A percentile compares a stretch with the other conserved stretches of the same genome.
These are phyloP conservation scores for Curvularia lunata DNA, from an alignment of 2,329 filamentous ascomycete genomes.

Conservation along the genomic window DNA sequence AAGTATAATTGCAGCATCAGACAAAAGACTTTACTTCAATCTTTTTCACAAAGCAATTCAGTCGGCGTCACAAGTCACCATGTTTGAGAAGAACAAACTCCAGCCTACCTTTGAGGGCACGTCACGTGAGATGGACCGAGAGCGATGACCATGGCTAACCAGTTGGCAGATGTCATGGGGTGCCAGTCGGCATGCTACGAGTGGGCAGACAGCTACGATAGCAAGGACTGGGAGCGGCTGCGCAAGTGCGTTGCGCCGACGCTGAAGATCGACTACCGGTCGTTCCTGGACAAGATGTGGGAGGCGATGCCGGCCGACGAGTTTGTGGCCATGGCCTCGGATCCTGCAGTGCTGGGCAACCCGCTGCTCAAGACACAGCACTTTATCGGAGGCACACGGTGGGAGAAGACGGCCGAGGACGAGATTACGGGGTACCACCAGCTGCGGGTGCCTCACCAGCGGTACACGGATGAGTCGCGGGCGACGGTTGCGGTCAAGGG, in stretches of 20 bases:
- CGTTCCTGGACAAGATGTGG: slow-evolving; percentile 62
- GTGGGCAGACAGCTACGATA: slow-evolving; percentile 71
- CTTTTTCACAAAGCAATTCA: neutral
- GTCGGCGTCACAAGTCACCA: slow-evolving; percentile 20
- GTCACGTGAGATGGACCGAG: slow-evolving; percentile 11
- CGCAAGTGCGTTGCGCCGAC: slow-evolving; percentile 68
- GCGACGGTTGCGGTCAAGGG: slow-evolving; percentile 60
- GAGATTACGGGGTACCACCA: slow-evolving; percentile 63
- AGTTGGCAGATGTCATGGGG: slow-evolving; percentile 56
- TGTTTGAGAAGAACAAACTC: slow-evolving; percentile 39
- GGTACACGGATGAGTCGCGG: slow-evolving; percentile 58
- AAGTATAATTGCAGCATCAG: slow-evolving; percentile 4
- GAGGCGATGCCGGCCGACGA: slow-evolving; percentile 62
- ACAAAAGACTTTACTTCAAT: neutral
- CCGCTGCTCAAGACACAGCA: slow-evolving; percentile 63
- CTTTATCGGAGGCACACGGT: slow-evolving; percentile 61
- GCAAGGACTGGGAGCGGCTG: slow-evolving; percentile 69
- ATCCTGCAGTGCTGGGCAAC: slow-evolving; percentile 61
- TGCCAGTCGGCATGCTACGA: slow-evolving; percentile 61
- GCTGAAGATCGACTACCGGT: slow-evolving; percentile 71
- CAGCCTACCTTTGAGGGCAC: slow-evolving; percentile 46
- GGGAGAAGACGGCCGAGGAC: slow-evolving; percentile 57
- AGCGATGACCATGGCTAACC: slow-evolving; percentile 22
- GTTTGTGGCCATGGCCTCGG: slow-evolving; percentile 60
- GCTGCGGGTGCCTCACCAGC: slow-evolving; percentile 64